Percentiles rank a stretch among this genome's conserved stretches.
phyloP scores from a whole-genome alignment of 225 moss, liverwort and hornwort species.

The Bryoerythrophyllum caledonicum region DNA sequence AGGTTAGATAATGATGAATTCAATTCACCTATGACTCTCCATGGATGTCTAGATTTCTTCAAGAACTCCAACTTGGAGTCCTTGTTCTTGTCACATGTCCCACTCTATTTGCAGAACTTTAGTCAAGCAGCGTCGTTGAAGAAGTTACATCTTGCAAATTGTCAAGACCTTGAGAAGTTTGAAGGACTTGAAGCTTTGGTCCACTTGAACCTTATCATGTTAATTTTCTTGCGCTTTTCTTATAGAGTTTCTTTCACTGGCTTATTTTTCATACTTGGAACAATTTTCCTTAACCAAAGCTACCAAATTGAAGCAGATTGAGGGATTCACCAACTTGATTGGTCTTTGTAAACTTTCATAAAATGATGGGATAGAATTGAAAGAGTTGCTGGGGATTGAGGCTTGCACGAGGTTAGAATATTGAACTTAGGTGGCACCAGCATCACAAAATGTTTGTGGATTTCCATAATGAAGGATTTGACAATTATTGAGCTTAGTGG shows the following conservation, averaged over 20 bases:
- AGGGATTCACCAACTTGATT: neutral
- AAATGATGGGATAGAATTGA: neutral
- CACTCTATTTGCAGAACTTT: neutral
- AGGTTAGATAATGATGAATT: rapidly evolving
- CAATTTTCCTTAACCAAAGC: rapidly evolving
- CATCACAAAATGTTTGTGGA: neutral
- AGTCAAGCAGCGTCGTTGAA: neutral
- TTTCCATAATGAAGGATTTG: neutral
- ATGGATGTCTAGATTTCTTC: neutral
- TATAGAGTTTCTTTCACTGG: neutral
- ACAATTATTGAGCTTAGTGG: neutral
- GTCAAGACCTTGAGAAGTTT: neutral
- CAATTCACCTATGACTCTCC: rapidly evolving
- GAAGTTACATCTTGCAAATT: rapidly evolving
- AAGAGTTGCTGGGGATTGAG: neutral
- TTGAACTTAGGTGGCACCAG: neutral
- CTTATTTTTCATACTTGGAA: neutral
- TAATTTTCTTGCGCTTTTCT: neutral
- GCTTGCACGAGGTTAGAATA: neutral
- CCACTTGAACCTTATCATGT: neutral
- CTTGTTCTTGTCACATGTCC: neutral
- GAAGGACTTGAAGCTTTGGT: neutral
- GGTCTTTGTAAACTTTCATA: neutral
- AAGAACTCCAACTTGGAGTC: neutral
- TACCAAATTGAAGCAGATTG: neutral